phyloP scores from a whole-genome alignment of 2,329 filamentous ascomycete species.

The Fusarium solani-melongenae region DNA sequence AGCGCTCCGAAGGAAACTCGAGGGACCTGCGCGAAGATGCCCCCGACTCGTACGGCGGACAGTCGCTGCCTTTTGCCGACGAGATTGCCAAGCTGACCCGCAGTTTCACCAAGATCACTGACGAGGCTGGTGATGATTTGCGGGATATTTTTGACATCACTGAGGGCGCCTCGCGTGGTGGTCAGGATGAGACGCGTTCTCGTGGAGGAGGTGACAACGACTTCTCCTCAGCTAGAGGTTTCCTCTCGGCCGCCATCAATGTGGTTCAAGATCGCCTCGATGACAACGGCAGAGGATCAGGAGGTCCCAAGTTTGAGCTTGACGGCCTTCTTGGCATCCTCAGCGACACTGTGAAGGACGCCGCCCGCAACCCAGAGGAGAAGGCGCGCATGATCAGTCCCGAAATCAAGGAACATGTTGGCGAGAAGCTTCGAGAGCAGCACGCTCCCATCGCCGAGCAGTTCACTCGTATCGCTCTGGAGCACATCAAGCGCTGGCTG shows the following conservation, averaged over 20 bases:
- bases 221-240: slow-evolving; percentile 47
- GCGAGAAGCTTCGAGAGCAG: slow-evolving; percentile 53
- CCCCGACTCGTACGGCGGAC: slow-evolving; percentile 55
- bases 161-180: slow-evolving; percentile 41
- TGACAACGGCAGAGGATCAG: slow-evolving; percentile 36
- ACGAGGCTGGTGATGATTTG: slow-evolving; percentile 55
- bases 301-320: slow-evolving; percentile 51
- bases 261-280: slow-evolving; percentile 56
- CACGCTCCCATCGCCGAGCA: slow-evolving; percentile 58
- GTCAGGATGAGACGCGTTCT: slow-evolving; percentile 38
- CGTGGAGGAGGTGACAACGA: slow-evolving; percentile 41
- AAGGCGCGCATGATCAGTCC: slow-evolving; percentile 58
- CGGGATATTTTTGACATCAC: slow-evolving; percentile 58
- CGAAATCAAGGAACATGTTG: slow-evolving; percentile 59
- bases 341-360: slow-evolving; percentile 57
- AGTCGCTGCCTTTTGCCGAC: slow-evolving; percentile 58
- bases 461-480: slow-evolving; percentile 58
- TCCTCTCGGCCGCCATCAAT: slow-evolving; percentile 55
- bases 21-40: slow-evolving; percentile 47
- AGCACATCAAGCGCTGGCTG: slow-evolving; percentile 59
- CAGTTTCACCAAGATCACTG: slow-evolving; percentile 53
- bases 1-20: slow-evolving; percentile 21
- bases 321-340: slow-evolving; percentile 57
- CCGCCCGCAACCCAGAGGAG: slow-evolving; percentile 57
- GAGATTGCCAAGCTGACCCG: slow-evolving; percentile 56